These are phyloP conservation scores for Diplocarpon rosae DNA, from an alignment of 2,329 filamentous ascomycete species.

Conservation along the genomic window DNA sequence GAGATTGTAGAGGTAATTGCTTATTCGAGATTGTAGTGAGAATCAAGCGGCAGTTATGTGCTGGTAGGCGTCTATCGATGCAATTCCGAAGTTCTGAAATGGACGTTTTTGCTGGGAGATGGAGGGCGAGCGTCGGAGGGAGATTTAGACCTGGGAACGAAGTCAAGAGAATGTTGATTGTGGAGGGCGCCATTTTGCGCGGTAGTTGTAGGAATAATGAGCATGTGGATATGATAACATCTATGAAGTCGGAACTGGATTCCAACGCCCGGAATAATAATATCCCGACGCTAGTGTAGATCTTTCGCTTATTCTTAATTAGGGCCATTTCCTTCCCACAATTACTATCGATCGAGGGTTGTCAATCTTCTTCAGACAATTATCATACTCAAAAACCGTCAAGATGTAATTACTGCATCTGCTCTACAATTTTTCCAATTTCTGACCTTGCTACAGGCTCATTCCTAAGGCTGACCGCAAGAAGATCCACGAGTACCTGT, in stretches of 20 bases:
- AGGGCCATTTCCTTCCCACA: not conserved
- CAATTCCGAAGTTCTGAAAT: slow-evolving; percentile 55
- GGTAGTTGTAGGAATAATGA: not conserved
- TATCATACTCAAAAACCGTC: slow-evolving; percentile 28
- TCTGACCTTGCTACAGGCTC: slow-evolving; percentile 57
- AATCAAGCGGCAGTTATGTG: slow-evolving; percentile 49
- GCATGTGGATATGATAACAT: too few relatives aligned
- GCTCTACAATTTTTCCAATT: not conserved
- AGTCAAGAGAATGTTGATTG: slow-evolving; percentile 73
- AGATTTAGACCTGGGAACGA: slow-evolving; percentile 75
- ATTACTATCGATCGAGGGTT: slow-evolving; percentile 7
- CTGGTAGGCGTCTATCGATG: slow-evolving; percentile 51
- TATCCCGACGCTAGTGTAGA: too few relatives aligned
- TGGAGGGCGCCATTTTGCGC: slow-evolving; percentile 40
- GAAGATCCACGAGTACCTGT: slow-evolving; percentile 99
- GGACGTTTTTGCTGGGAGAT: slow-evolving; percentile 52
- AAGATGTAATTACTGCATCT: slow-evolving; percentile 31
- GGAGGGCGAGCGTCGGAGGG: slow-evolving; percentile 72
- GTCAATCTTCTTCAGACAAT: slow-evolving; percentile 8
- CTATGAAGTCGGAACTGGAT: too few relatives aligned
- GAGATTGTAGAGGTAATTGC: slow-evolving; percentile 46
- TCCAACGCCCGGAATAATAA: too few relatives aligned
- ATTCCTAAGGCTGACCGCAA: slow-evolving; percentile 99
- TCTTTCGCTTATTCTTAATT: too few relatives aligned
- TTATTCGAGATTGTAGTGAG: slow-evolving; percentile 76